Base-by-base conservation (phyloP, 208 protist species). In the Leishmania tarentolae region DNA sequence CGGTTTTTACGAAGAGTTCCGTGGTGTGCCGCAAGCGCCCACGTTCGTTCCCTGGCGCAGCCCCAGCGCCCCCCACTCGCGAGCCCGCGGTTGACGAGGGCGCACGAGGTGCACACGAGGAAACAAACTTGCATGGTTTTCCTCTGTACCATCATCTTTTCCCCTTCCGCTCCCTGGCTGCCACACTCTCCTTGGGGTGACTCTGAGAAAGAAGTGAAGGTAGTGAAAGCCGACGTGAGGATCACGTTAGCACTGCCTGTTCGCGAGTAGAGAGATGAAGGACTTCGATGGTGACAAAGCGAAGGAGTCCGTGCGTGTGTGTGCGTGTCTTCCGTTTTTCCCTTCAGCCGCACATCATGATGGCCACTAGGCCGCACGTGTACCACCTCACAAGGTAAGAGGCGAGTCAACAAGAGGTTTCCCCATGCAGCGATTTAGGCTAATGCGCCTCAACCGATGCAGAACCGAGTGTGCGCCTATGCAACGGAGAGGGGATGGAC, bases 1-100 rank as follows among this genome's bases (percentile, higher is more conserved):
- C 17, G 86, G 89, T 44, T 92, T 95, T 84, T 97, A 97, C 86
- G 81, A 87, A 68, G 88, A 93, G 83, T 84, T 81, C 44, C 75
- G 80, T 13, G 85, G 71, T 5, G 69, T 80, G 24, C 80, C 78
- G 24, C 79, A 83, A n/a, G 46, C 81, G 15, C 79, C 85, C 0
- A 47, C 46, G 6, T 86, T 81, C 75, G 76, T 79, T 28, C 31
- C 77, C n/a, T 88, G 85, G 85, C 70, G 61, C 35, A 66, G 47
- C 17, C 44, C 71, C 1, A 42, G 53, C 0, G 21, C 66, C 7
- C 11, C 8, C 11, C 28, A 40, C 42, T 21, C 77, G 65, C 66
- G 40, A 44, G 19, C 44, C 71, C 35, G 42, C 50, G 35, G 24
- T 13, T 44, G 37, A 56, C 47, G 65, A 61, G 31, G 40, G 37